phyloP scores from a whole-genome alignment of 768 basidiomycete genomes.

The Rhodosporidiobolus sp. region DNA sequence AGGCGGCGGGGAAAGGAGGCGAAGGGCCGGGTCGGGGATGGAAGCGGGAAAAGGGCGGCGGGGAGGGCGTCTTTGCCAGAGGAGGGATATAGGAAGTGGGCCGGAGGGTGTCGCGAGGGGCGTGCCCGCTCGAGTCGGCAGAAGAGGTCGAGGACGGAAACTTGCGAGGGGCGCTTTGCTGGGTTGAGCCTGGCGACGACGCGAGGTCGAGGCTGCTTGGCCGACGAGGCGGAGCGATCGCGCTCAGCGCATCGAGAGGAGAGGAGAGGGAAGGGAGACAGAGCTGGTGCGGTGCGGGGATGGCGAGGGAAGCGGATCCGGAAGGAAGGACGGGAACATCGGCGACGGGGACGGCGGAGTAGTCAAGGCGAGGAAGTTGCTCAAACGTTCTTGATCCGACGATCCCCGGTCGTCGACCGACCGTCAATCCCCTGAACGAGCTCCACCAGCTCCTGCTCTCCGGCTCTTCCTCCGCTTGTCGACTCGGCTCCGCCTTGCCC shows the following conservation, averaged over 20 bases:
- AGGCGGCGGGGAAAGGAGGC: neutral
- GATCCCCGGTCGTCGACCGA: too few species aligned
- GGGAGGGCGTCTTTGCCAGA: neutral
- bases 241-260: too few species aligned
- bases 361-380: constrained; percentile 6
- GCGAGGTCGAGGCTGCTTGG: too few species aligned
- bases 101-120: constrained; percentile 1
- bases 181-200: neutral
- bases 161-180: neutral
- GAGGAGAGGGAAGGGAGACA: neutral
- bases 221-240: neutral
- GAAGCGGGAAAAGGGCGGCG: constrained; percentile 8
- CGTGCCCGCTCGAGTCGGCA: constrained; percentile 1
- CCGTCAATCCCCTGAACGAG: neutral
- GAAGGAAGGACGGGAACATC: neutral
- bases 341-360: neutral
- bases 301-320: neutral
- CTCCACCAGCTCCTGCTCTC: constrained; percentile 1
- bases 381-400: neutral
- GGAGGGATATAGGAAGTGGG: constrained; percentile 16
- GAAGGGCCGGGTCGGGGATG: neutral
- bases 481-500: neutral
- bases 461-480: neutral
- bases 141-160: neutral
- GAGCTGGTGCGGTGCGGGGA: constrained; percentile 12